Conservation (phyloP, 1,284 basidiomycete genomes). For the Xerocomus nothofagi region DNA sequence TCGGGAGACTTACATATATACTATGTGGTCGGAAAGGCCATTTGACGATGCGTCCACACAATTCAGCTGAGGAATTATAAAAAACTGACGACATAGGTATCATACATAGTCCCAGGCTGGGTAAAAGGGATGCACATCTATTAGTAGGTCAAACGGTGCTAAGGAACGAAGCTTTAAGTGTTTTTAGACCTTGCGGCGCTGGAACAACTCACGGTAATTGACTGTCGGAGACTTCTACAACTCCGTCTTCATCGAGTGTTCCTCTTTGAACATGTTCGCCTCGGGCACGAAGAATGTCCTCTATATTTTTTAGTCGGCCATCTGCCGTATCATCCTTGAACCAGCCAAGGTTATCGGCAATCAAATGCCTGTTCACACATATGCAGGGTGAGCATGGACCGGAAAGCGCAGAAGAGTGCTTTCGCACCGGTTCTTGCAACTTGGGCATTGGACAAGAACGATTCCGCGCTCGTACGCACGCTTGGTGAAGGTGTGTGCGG, state of each 20-base stretch:
- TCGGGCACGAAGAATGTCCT: slow-evolving; percentile 75
- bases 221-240: slow-evolving; percentile 43
- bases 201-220: slow-evolving; percentile 15
- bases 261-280: slow-evolving; percentile 77
- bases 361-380: slow-evolving; percentile 61
- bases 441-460: slow-evolving; percentile 90
- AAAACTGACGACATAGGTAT: slow-evolving; percentile 9
- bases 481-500: slow-evolving; percentile 86
- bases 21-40: background rate
- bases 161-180: background rate
- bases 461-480: slow-evolving; percentile 86
- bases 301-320: slow-evolving; percentile 74
- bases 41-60: background rate
- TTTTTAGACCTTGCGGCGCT: background rate
- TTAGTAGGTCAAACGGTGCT: background rate
- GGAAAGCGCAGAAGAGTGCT: background rate
- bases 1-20: background rate
- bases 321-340: slow-evolving; percentile 80
- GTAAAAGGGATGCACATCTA: background rate
- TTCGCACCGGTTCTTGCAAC: slow-evolving; percentile 82
- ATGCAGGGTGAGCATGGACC: background rate
- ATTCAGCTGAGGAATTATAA: background rate
- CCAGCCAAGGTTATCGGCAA: slow-evolving; percentile 93
- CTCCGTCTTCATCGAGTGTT: slow-evolving; percentile 38
- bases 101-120: slow-evolving; percentile 5